phyloP scores from a whole-genome alignment of 768 basidiomycete species.

The Lactarius indigo region DNA sequence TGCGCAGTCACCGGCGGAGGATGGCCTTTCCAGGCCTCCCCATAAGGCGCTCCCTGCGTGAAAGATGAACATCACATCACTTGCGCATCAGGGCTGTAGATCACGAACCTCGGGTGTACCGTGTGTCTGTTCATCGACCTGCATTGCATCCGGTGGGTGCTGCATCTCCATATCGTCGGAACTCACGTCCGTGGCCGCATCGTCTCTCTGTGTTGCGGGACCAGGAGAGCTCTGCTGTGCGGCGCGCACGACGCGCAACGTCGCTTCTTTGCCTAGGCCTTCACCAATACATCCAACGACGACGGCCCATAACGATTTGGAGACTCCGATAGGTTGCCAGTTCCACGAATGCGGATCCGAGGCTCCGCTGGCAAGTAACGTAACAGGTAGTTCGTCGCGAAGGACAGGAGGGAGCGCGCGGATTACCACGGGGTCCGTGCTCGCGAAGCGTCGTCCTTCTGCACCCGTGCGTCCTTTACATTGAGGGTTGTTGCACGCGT shows the following conservation, averaged over 20 bases:
- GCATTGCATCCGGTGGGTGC: constrained; percentile 21
- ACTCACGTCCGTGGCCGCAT: constrained; percentile 13
- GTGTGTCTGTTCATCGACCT: constrained; percentile 22
- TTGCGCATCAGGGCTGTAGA: background rate
- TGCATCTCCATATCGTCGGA: constrained; percentile 28
- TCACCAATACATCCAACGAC: constrained; percentile 55
- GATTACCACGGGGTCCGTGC: constrained; percentile 69
- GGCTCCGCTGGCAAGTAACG: constrained; percentile 51
- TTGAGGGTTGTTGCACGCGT: constrained; percentile 52
- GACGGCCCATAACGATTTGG: constrained; percentile 68
- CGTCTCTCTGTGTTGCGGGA: constrained; percentile 2
- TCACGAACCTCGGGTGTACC: constrained; percentile 17
- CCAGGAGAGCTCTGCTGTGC: constrained; percentile 52
- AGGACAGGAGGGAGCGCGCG: constrained; percentile 64
- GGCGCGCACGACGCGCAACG: constrained; percentile 53
- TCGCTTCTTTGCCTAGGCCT: constrained; percentile 59
- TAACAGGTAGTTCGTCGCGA: constrained; percentile 71
- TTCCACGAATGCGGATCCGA: constrained; percentile 57
- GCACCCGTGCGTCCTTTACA: constrained; percentile 44
- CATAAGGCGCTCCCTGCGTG: constrained; percentile 15
- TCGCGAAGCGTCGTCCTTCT: constrained; percentile 65
- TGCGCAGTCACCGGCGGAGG: constrained; percentile 17
- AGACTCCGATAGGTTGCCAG: constrained; percentile 75
- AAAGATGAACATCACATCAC: constrained; percentile 1
- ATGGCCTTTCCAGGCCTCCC: constrained; percentile 20